These are phyloP conservation scores for Termitomyces titanicus DNA, from an alignment of 768 basidiomycete genomes.

Conservation along the genomic window DNA sequence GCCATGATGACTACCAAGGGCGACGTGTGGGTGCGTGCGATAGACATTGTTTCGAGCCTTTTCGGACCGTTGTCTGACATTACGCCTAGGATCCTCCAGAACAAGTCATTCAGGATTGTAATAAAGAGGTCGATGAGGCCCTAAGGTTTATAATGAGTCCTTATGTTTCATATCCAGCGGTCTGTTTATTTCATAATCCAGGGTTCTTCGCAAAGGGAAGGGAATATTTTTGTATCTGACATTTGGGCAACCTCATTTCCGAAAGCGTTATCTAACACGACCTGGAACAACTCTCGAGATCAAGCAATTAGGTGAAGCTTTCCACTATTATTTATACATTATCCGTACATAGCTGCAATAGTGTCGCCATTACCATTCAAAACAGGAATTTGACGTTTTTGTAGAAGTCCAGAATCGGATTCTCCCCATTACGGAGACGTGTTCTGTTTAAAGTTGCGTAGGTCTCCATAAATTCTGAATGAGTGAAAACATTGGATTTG, in stretches of 20 bases:
- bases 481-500: conserved; percentile 81
- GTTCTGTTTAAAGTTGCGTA: conserved; percentile 79
- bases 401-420: conserved; percentile 87
- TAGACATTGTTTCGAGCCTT: background rate
- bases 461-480: conserved; percentile 84
- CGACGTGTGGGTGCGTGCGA: conserved; percentile 67
- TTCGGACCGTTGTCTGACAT: background rate
- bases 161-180: background rate
- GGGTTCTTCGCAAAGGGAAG: conserved; percentile 56
- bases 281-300: conserved; percentile 61
- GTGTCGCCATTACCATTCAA: conserved; percentile 25
- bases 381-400: conserved; percentile 94
- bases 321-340: conserved; percentile 79
- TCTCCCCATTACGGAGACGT: conserved; percentile 74
- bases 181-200: conserved; percentile 20
- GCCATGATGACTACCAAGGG: conserved; percentile 84
- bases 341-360: conserved; percentile 36
- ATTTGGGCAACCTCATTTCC: conserved; percentile 89
- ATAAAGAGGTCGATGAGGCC: conserved; percentile 72
- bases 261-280: conserved; percentile 59
- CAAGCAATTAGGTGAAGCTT: conserved; percentile 69
- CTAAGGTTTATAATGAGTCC: conserved; percentile 44
- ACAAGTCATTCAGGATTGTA: conserved; percentile 67
- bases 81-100: conserved; percentile 66
- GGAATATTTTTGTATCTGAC: conserved; percentile 78